Base-by-base conservation (phyloP, 169 alveolate species). In the Eimeria falciformis region DNA sequence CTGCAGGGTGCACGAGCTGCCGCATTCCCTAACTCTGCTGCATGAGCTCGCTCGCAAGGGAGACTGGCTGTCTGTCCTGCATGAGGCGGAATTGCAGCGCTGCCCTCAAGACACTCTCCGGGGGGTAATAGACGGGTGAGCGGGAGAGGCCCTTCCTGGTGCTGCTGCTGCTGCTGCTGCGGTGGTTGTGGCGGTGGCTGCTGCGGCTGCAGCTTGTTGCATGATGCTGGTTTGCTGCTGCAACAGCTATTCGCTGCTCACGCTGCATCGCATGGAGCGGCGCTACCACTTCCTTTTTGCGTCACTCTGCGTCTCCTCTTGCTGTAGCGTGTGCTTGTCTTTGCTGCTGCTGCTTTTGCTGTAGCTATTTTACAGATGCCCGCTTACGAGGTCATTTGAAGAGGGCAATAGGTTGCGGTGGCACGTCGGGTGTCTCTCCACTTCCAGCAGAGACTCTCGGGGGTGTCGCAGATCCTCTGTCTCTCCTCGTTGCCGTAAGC, bases 41-140 rank as follows among this genome's bases (percentile, higher is more conserved):
- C 98, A 96, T 93, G 97, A 95, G 82, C 89, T 96, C 23, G 98
- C 98, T 14, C 95, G 97, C 43, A 95, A 95, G 93, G 96, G 95
- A 58, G 97, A 96, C 71, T 96, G 98, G 98, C 96, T 96, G 62
- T 92, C 94, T 84, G 95, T 96, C 50, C 88, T 96, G 37, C 96
- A 96, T 47, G 97, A 96, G 85, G 95, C 96, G 23, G 97, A 95
- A 81, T 77, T 95, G 79, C 97, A 96, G 94, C 95, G 96, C 83
- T 96, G 98, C 92, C 97, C 97, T 9, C 79, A 86, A 25, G 97
- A 95, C 56, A 96, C 98, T 6, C 95, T 95, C 37, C 90, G 84
- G 47, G 96, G 95, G 86, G 94, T 96, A 18, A 94, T 96, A 37
- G 95, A 93, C 65, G 97, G 96, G 90, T 65, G 58, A 18, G 14